phyloP scores from a whole-genome alignment of 2,329 filamentous ascomycete genomes.

The Xylariales sp. region DNA sequence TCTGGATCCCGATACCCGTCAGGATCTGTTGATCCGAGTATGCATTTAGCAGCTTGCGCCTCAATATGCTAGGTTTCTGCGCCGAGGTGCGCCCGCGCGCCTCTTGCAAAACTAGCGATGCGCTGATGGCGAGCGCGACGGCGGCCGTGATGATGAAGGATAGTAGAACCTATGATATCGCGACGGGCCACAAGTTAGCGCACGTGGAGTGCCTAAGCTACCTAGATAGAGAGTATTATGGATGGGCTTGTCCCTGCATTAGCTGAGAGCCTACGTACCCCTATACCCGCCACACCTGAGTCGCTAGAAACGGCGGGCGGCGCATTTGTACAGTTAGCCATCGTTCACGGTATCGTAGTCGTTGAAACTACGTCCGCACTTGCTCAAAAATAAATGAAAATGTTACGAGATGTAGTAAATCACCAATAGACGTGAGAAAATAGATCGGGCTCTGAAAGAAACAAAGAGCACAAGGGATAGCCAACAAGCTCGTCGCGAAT shows the following conservation, averaged over 20 bases:
- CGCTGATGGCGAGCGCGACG: constrained; percentile 65
- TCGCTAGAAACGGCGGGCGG: constrained; percentile 56
- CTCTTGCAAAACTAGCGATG: constrained; percentile 68
- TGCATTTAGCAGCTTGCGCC: constrained; percentile 72
- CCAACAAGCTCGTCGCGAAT: neutral
- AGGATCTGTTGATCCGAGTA: constrained; percentile 77
- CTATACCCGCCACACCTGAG: constrained; percentile 63
- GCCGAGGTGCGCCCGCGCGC: constrained; percentile 46
- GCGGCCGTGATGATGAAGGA: constrained; percentile 74
- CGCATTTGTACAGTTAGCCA: constrained; percentile 54
- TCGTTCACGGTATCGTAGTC: constrained; percentile 8
- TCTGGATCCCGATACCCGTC: constrained; percentile 75
- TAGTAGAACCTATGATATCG: constrained; percentile 63
- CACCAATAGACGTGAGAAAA: constrained; percentile 9
- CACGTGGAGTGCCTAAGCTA: neutral
- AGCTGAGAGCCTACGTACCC: constrained; percentile 53
- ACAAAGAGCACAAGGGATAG: constrained; percentile 1
- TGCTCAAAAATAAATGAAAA: constrained; percentile 3
- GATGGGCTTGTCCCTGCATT: constrained; percentile 33
- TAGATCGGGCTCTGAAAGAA: neutral
- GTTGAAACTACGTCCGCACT: neutral
- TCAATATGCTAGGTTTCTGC: constrained; percentile 62
- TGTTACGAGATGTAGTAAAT: neutral
- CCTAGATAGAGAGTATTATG: neutral
- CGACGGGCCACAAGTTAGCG: constrained; percentile 17